Evolutionary conservation across 2,329 filamentous ascomycete species (phyloP).

Genomic region (Neofusicoccum ribis): DNA sequence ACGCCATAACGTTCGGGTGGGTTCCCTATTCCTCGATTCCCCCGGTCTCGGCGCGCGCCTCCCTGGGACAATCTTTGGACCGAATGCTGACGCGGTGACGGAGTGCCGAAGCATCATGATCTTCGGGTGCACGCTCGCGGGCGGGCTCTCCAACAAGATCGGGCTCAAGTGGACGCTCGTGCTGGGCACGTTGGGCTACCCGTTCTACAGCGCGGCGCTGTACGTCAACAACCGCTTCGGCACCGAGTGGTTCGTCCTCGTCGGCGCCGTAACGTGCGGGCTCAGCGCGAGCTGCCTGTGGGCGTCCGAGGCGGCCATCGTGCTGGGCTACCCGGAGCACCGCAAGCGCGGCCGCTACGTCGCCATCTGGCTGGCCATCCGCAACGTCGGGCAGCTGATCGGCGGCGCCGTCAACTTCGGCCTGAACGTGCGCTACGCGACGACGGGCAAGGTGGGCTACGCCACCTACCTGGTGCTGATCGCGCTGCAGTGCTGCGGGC

Average conservation of each 20-base stretch:
- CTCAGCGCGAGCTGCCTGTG: conserved; percentile 41
- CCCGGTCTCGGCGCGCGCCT: too few species aligned
- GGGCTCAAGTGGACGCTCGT: conserved; percentile 68
- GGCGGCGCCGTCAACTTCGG: conserved; percentile 54
- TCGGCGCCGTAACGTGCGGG: conserved; percentile 35
- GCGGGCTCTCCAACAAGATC: conserved; percentile 63
- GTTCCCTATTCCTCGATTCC: neutral
- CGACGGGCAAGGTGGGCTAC: conserved; percentile 49
- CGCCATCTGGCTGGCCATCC: conserved; percentile 53
- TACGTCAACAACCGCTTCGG: conserved; percentile 35
- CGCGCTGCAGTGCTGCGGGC: conserved; percentile 47
- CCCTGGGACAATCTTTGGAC: too few species aligned
- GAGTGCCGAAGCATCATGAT: conserved; percentile 61
- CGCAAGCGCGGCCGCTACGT: conserved; percentile 42
- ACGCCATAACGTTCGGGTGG: conserved; percentile 64
- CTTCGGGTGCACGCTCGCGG: conserved; percentile 66
- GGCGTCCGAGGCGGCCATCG: conserved; percentile 45
- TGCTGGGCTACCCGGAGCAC: conserved; percentile 48
- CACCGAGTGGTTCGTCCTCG: conserved; percentile 36
- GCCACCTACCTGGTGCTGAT: conserved; percentile 43
- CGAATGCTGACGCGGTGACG: too few species aligned
- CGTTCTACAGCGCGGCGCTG: conserved; percentile 31
- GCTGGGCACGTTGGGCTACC: conserved; percentile 33
- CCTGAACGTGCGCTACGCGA: conserved; percentile 47
- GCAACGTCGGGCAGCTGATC: conserved; percentile 55